These are phyloP conservation scores for Phytophthora palmivora DNA, from an alignment of 352 stramenopile species.

Conservation along the genomic window DNA sequence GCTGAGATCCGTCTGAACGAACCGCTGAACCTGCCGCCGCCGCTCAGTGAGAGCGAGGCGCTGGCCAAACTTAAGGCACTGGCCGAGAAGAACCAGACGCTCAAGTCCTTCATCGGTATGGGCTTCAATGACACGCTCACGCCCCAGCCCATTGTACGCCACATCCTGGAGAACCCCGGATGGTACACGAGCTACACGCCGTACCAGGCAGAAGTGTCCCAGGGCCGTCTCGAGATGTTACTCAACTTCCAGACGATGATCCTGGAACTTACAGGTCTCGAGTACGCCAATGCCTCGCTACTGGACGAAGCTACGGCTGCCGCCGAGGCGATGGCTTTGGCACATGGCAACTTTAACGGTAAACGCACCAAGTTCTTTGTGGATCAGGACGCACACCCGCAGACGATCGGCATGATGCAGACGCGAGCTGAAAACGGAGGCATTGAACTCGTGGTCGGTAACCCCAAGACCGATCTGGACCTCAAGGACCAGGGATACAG, in stretches of 20 bases:
- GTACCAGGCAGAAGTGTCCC: conserved; percentile 99
- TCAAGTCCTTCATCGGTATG: conserved; percentile 98
- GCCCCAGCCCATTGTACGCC: conserved; percentile 96
- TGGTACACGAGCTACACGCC: conserved; percentile 99
- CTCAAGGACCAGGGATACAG: conserved; percentile 92
- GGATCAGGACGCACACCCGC: conserved; percentile 89
- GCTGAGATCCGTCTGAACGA: conserved; percentile 87
- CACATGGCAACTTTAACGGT: conserved; percentile 92
- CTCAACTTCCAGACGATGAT: conserved; percentile 99
- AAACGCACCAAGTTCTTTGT: conserved; percentile 98
- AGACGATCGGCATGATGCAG: conserved; percentile 94
- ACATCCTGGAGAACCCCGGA: conserved; percentile 98
- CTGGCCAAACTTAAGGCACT: conserved; percentile 91
- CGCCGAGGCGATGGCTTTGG: conserved; percentile 98
- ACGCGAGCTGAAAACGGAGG: conserved; percentile 92
- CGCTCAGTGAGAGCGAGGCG: conserved; percentile 94
- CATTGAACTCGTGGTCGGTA: conserved; percentile 95
- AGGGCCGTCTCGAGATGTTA: conserved; percentile 98
- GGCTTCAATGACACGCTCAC: conserved; percentile 98
- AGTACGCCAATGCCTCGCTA: conserved; percentile 97
- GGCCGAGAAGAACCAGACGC: conserved; percentile 95
- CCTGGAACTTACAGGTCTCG: conserved; percentile 95
- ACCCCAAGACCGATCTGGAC: conserved; percentile 72
- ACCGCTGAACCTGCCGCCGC: conserved; percentile 65
- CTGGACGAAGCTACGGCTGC: conserved; percentile 99